phyloP scores from a whole-genome alignment of 495 filamentous ascomycete species.

The Aspergillus carlsbadensis region DNA sequence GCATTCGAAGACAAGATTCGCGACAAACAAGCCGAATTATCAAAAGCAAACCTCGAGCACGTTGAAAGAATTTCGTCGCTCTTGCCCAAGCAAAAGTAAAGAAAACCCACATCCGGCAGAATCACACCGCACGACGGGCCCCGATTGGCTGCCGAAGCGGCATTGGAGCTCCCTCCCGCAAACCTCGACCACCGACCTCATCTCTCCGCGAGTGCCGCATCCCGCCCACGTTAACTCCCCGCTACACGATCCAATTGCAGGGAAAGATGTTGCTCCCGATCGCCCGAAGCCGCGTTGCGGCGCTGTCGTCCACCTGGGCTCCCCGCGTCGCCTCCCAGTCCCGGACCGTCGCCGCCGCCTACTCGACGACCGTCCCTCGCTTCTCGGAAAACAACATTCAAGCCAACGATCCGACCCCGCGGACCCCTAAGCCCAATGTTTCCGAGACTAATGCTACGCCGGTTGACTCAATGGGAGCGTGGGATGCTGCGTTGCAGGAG shows the following conservation, averaged over 20 bases:
- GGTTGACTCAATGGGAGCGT: slow-evolving; percentile 44
- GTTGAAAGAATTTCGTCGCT: too few species aligned
- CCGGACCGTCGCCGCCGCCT: slow-evolving; percentile 21
- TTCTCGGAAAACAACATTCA: slow-evolving; percentile 50
- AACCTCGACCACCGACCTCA: slow-evolving; percentile 27
- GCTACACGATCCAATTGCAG: slow-evolving; percentile 9
- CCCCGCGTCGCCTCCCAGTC: slow-evolving; percentile 35
- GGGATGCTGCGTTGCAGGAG: slow-evolving; percentile 53
- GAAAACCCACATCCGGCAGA: slow-evolving; percentile 20
- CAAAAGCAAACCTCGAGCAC: slow-evolving; percentile 1
- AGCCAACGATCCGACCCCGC: slow-evolving; percentile 55
- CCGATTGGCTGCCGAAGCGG: slow-evolving; percentile 27
- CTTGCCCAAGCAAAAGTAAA: slow-evolving; percentile 11
- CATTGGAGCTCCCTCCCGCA: slow-evolving; percentile 22
- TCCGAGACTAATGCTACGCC: slow-evolving; percentile 62
- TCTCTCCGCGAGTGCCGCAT: slow-evolving; percentile 22
- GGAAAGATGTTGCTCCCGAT: slow-evolving; percentile 37
- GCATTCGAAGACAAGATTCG: too few species aligned
- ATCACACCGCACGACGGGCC: slow-evolving; percentile 18
- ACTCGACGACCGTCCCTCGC: slow-evolving; percentile 49
- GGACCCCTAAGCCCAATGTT: slow-evolving; percentile 47
- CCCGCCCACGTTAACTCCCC: slow-evolving; percentile 17
- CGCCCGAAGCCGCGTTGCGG: slow-evolving; percentile 49
- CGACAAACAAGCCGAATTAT: background rate
- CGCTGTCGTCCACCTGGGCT: slow-evolving; percentile 36